Conservation (phyloP, 2,329 filamentous ascomycete genomes). For the Aureobasidium sp. region DNA sequence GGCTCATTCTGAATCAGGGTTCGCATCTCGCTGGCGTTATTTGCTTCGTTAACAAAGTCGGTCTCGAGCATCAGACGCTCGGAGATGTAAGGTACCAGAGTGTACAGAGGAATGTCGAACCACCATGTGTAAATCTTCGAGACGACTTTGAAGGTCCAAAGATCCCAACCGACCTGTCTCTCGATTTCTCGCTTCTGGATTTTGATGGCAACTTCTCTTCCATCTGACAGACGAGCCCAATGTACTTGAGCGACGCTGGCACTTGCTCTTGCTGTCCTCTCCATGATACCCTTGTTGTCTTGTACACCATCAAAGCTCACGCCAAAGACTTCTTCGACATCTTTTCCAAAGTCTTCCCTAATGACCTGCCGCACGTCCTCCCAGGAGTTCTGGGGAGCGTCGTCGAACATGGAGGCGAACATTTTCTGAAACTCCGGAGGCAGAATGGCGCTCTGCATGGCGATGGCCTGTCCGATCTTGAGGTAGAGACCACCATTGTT, state of each 20-base stretch:
- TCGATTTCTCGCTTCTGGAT: constrained; percentile 93
- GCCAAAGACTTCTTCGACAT: constrained; percentile 84
- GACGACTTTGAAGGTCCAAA: constrained; percentile 90
- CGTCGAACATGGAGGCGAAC: constrained; percentile 96
- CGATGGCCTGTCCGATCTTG: constrained; percentile 96
- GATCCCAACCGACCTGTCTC: constrained; percentile 84
- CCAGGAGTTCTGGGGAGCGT: constrained; percentile 91
- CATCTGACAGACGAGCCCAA: constrained; percentile 80
- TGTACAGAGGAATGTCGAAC: constrained; percentile 91
- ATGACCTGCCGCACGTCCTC: constrained; percentile 77
- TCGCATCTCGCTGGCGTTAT: constrained; percentile 80
- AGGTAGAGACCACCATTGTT: constrained; percentile 88
- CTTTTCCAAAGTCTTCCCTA: constrained; percentile 73
- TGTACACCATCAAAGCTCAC: constrained; percentile 61
- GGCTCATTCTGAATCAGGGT: constrained; percentile 66
- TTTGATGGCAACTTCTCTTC: constrained; percentile 88
- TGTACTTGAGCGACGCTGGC: constrained; percentile 96
- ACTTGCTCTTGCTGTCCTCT: constrained; percentile 64
- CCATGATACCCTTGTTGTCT: constrained; percentile 53
- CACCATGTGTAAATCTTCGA: constrained; percentile 73
- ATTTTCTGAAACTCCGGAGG: constrained; percentile 93
- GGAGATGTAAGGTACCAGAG: constrained; percentile 82
- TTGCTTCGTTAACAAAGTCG: constrained; percentile 86
- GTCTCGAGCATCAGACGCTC: constrained; percentile 90
- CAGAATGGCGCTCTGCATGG: constrained; percentile 92